phyloP scores from a whole-genome alignment of 495 filamentous ascomycete species.

The Neurospora pannonica region DNA sequence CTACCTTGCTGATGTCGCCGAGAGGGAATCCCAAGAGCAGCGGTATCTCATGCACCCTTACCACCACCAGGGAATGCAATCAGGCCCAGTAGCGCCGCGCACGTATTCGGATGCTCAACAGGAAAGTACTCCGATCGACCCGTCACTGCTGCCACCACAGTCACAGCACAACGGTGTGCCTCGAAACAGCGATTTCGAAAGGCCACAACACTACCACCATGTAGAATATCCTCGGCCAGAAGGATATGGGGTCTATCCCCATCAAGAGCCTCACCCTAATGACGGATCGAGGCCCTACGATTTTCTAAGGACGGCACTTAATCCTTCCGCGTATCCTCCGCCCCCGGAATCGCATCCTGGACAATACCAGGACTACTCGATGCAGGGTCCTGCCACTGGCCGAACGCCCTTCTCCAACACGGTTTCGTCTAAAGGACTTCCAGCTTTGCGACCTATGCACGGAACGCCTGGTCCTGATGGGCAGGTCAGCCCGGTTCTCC shows the following conservation, averaged over 20 bases:
- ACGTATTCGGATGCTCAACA: background rate
- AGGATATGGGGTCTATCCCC: background rate
- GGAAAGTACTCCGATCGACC: constrained; percentile 5
- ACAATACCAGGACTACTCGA: background rate
- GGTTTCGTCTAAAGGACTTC: constrained; percentile 19
- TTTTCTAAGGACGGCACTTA: constrained; percentile 35
- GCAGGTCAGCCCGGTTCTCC: constrained; percentile 14
- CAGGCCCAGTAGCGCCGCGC: background rate
- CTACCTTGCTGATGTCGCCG: constrained; percentile 24
- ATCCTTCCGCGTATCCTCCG: constrained; percentile 15
- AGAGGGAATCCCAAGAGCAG: background rate
- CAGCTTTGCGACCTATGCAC: constrained; percentile 34
- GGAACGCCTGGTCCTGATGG: constrained; percentile 15
- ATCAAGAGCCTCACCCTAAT: background rate
- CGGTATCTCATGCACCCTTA: background rate
- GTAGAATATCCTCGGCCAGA: constrained; percentile 7
- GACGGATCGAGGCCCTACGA: constrained; percentile 15
- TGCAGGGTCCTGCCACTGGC: background rate
- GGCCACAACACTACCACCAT: background rate
- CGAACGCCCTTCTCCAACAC: constrained; percentile 20
- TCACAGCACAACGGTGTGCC: background rate
- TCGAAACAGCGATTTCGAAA: background rate
- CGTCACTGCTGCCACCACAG: background rate
- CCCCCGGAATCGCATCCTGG: background rate
- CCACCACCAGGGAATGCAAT: background rate